Conservation (phyloP, 2,329 filamentous ascomycete genomes). For the Trichoderma koningiopsis region DNA sequence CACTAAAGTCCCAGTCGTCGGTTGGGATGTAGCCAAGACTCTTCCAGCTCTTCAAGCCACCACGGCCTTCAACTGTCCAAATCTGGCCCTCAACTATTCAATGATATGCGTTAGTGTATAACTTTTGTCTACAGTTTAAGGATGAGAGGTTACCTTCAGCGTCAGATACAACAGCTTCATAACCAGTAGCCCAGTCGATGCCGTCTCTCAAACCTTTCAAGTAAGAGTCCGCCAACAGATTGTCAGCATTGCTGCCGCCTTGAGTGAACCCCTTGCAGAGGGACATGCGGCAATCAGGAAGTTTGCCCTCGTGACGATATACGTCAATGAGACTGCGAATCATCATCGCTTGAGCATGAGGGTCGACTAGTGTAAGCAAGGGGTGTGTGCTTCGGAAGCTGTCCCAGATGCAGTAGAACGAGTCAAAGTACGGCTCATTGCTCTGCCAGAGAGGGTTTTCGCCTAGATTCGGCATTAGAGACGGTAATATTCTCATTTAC, state of each 20-base stretch:
- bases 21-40: constrained; percentile 70
- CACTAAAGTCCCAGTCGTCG: constrained; percentile 65
- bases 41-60: constrained; percentile 73
- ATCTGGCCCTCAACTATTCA: constrained; percentile 50
- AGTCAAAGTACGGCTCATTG: constrained; percentile 73
- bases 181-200: constrained; percentile 70
- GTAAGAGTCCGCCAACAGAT: constrained; percentile 69
- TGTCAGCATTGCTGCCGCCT: constrained; percentile 75
- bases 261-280: constrained; percentile 76
- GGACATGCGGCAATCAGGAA: constrained; percentile 78
- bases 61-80: constrained; percentile 72
- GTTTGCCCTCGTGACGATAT: constrained; percentile 66
- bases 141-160: constrained; percentile 56
- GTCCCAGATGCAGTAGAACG: constrained; percentile 71
- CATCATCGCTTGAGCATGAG: constrained; percentile 67
- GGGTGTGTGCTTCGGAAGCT: constrained; percentile 72
- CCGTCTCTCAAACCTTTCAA: constrained; percentile 67
- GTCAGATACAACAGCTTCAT: constrained; percentile 73
- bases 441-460: constrained; percentile 74
- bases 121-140: constrained; percentile 27
- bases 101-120: background rate
- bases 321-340: constrained; percentile 72
- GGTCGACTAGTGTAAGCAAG: constrained; percentile 71
- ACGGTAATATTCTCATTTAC: background rate
- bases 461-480: constrained; percentile 44